phyloP scores from a whole-genome alignment of 2,329 filamentous ascomycete genomes.

The Clathrospora elynae region DNA sequence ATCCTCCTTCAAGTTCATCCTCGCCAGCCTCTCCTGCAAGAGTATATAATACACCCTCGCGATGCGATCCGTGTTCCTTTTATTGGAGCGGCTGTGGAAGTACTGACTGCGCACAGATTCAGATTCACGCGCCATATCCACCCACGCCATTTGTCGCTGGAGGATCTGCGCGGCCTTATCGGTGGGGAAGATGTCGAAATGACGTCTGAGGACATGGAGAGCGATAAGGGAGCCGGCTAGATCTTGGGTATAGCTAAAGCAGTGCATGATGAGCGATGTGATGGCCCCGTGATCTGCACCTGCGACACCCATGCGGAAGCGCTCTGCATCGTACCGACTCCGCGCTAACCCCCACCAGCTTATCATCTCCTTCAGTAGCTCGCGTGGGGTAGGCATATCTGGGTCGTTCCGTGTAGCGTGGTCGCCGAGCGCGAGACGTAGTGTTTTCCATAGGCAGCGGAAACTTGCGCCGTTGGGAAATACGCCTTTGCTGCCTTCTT shows the following conservation, averaged over 20 bases:
- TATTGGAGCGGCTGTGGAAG: slow-evolving; percentile 20
- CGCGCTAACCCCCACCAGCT: slow-evolving; percentile 37
- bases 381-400: slow-evolving; percentile 37
- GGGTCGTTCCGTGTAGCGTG: slow-evolving; percentile 21
- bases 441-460: slow-evolving; percentile 40
- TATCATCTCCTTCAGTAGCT: slow-evolving; percentile 38
- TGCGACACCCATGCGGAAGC: slow-evolving; percentile 35
- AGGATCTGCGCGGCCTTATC: slow-evolving; percentile 27
- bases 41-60: slow-evolving; percentile 27
- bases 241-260: slow-evolving; percentile 43
- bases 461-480: slow-evolving; percentile 40
- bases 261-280: slow-evolving; percentile 38
- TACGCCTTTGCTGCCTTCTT: slow-evolving; percentile 21
- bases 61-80: slow-evolving; percentile 21
- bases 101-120: slow-evolving; percentile 15
- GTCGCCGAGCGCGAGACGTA: slow-evolving; percentile 38
- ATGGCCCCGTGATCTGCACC: slow-evolving; percentile 32
- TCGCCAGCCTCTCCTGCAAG: slow-evolving; percentile 20
- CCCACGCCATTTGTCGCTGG: slow-evolving; percentile 37
- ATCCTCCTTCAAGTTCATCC: slow-evolving; percentile 22
- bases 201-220: slow-evolving; percentile 36
- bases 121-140: slow-evolving; percentile 27
- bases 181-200: slow-evolving; percentile 37
- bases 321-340: slow-evolving; percentile 31
- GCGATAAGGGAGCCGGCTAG: slow-evolving; percentile 43